Percentiles rank a stretch among this genome's conserved stretches.
phyloP scores from a whole-genome alignment of 106 monocot genomes.

The Dioscorea dumetorum region DNA sequence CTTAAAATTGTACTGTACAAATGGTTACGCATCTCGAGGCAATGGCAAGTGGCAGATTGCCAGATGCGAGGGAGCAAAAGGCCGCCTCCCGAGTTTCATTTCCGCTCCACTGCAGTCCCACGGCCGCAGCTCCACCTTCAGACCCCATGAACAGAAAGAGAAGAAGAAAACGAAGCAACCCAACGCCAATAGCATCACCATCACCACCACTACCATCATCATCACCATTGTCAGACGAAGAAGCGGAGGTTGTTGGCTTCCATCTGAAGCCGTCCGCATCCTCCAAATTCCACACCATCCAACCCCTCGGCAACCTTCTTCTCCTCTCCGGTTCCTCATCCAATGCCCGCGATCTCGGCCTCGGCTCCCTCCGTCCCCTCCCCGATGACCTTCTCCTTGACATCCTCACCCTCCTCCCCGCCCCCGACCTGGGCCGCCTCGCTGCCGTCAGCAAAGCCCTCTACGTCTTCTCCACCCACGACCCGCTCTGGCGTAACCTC shows the following conservation, averaged over 20 bases:
- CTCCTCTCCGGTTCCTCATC: conserved; percentile 27
- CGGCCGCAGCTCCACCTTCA: neutral
- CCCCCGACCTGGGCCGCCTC: conserved; percentile 41
- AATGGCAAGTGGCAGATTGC: no score
- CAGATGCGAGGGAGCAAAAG: no score
- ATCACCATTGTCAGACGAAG: neutral
- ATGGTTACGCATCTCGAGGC: no score
- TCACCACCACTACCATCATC: neutral
- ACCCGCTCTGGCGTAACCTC: conserved; percentile 79
- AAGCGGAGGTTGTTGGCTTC: conserved; percentile 30
- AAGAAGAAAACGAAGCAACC: neutral
- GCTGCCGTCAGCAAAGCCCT: conserved; percentile 56
- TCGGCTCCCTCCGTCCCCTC: conserved; percentile 60
- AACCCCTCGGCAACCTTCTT: conserved; percentile 90
- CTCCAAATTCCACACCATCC: conserved; percentile 41
- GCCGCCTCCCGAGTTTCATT: no score
- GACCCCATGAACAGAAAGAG: neutral
- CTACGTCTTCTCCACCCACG: conserved; percentile 84
- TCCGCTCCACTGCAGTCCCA: no score
- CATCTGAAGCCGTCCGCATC: conserved; percentile 43
- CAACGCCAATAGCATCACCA: neutral
- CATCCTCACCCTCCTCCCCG: conserved; percentile 49
- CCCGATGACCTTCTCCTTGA: conserved; percentile 85
- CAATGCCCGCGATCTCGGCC: conserved; percentile 75
- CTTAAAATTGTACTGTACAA: no score